Evolutionary conservation across 305 asterid species (phyloP), one percentile per base, ranked within the genome.

Genomic region (Andrographis paniculata): DNA sequence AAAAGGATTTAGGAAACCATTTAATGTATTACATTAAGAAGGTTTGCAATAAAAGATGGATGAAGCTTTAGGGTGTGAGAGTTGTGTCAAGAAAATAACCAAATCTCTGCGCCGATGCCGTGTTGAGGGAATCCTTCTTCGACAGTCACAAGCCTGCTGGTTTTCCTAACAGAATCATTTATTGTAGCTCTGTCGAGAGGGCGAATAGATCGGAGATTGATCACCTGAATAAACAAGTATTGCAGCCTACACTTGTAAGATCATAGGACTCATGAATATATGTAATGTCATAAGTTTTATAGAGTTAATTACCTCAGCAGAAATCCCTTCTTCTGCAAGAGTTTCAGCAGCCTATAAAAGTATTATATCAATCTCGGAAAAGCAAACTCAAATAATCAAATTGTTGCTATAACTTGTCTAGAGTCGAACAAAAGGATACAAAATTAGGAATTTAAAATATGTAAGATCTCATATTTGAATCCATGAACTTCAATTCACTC

Each of bases 71-170:
- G 20, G 58, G 45, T 20, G 45, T 14, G 2, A 27, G 14, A 24
- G 53, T 15, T 37, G 14, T 21, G 11, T 17, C 48, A 64, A 61
- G 65, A 62, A 48, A 38, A 58, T 55, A 21, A 88, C 97, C 97
- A 80, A 66, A 85, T 89, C 79, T 89, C 98, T 49, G 98, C 98
- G 21, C 95, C 95, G 49, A 89, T 84, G 8, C 94, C 95, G 17
- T 89, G 95, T 65, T 85, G 98, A 33, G 94, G 86, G 67, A 85
- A 76, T 38, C 88, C 95, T 69, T 89, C 98, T 77, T 89, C 94
- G 8, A 80, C 80, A n/a, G 95, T 82, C 27, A 85, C 84, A 36
- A 89, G 91, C 67, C 93, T 72, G 62, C 68, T 80, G 20, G 98
- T 89, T 78, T 85, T 85, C 66, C 82, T 76, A 43, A 89, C 94